These are phyloP conservation scores for Letharia lupina DNA, from an alignment of 495 filamentous ascomycete species.

Conservation along the genomic window DNA sequence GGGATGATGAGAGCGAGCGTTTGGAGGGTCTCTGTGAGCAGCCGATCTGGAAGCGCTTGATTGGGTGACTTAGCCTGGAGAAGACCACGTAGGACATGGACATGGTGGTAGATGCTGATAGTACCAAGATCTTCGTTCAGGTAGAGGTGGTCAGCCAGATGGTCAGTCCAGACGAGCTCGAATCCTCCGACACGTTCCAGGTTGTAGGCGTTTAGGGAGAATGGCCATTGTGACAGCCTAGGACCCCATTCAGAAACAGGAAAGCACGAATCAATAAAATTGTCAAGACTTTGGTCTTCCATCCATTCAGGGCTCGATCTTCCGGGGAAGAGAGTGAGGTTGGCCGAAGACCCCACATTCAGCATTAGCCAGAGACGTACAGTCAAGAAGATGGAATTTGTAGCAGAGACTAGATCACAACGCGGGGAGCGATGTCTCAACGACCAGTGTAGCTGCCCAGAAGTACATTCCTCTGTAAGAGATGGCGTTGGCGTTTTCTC, in stretches of 20 bases:
- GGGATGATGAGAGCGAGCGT: slow-evolving; percentile 41
- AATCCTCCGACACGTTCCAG: slow-evolving; percentile 33
- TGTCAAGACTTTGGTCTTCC: background rate
- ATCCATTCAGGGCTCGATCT: slow-evolving; percentile 9
- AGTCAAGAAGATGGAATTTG: slow-evolving; percentile 13
- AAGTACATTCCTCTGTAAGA: background rate
- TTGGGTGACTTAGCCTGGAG: background rate
- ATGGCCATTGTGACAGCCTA: slow-evolving; percentile 17
- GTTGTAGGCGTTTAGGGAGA: slow-evolving; percentile 18
- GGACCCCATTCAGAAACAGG: slow-evolving; percentile 2
- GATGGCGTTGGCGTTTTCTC: background rate
- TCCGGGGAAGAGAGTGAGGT: background rate
- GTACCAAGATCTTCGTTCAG: slow-evolving; percentile 33
- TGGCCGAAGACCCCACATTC: slow-evolving; percentile 5
- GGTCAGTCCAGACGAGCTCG: slow-evolving; percentile 35
- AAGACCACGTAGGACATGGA: background rate
- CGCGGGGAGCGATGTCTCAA: background rate
- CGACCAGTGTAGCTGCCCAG: background rate
- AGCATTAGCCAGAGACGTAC: slow-evolving; percentile 14
- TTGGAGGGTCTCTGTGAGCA: slow-evolving; percentile 36
- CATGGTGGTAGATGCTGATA: slow-evolving; percentile 41
- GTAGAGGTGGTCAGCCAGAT: slow-evolving; percentile 39
- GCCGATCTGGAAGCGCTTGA: slow-evolving; percentile 11
- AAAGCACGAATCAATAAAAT: background rate
- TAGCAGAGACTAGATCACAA: background rate